phyloP scores from a whole-genome alignment of 164 flowering plant species.

The Euptelea pleiosperma region DNA sequence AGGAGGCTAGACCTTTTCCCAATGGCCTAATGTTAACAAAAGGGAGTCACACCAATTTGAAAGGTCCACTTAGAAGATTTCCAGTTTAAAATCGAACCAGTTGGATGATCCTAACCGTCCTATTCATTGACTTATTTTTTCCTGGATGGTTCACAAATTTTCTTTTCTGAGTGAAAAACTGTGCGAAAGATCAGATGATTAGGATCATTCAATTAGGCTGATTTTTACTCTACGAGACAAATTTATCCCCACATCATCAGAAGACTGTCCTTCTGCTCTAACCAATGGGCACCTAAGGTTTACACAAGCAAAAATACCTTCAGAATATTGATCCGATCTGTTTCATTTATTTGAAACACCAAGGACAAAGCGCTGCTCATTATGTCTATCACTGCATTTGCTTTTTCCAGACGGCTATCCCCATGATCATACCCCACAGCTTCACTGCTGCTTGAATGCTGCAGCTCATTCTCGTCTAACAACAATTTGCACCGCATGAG shows the following conservation, averaged over 20 bases:
- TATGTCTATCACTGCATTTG: conserved; percentile 86
- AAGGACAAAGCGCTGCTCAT: conserved; percentile 83
- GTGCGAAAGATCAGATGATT: background rate
- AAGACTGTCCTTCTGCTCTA: background rate
- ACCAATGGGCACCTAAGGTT: background rate
- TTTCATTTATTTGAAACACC: conserved; percentile 85
- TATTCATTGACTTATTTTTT: background rate
- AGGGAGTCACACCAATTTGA: background rate
- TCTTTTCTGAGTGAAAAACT: no score
- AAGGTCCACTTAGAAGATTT: background rate
- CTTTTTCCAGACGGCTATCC: conserved; percentile 68
- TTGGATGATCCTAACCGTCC: background rate
- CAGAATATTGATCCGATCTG: conserved; percentile 82
- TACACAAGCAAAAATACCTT: conserved; percentile 52
- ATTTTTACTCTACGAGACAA: background rate
- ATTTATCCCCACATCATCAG: background rate
- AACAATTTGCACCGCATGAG: conserved; percentile 82
- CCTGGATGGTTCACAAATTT: background rate
- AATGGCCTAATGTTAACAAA: no score
- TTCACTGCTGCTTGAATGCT: conserved; percentile 35
- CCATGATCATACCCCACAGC: conserved; percentile 16
- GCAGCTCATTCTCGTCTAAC: conserved; percentile 68
- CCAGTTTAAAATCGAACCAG: background rate
- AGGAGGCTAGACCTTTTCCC: no score
- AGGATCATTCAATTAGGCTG: background rate